phyloP scores from a whole-genome alignment of 352 stramenopile species.

The Phytophthora boehmeriae region DNA sequence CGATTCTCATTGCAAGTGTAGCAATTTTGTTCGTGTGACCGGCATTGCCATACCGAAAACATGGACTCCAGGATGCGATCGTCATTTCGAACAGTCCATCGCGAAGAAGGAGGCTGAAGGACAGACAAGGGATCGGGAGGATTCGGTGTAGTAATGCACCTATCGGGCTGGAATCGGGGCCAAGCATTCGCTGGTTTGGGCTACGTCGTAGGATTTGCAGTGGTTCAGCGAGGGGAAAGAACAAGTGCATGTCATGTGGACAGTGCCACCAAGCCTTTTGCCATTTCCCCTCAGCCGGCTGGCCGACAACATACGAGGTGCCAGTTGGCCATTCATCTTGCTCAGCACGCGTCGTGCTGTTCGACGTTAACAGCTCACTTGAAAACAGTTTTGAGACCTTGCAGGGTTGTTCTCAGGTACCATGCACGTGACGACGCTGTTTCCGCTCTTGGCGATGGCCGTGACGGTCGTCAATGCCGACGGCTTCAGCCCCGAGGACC shows the following conservation, averaged over 20 bases:
- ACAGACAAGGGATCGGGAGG: background rate
- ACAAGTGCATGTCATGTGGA: slow-evolving; percentile 1
- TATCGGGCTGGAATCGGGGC: background rate
- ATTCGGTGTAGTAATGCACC: background rate
- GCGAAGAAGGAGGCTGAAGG: background rate
- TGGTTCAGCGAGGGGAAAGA: background rate
- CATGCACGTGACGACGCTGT: slow-evolving; percentile 2
- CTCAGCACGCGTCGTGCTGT: background rate
- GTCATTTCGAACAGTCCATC: background rate
- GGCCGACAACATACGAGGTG: background rate
- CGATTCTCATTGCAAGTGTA: too few species aligned
- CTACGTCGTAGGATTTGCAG: slow-evolving; percentile 2
- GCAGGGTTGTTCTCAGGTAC: background rate
- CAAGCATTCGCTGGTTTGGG: background rate
- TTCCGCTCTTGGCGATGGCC: background rate
- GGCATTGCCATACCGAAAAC: background rate
- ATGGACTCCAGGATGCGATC: background rate
- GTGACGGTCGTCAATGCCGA: background rate
- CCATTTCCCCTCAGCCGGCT: background rate
- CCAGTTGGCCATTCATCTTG: slow-evolving; percentile 2
- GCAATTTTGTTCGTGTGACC: too few species aligned
- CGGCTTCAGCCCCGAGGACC: slow-evolving; percentile 24
- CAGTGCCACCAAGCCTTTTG: background rate
- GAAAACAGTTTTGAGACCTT: too few species aligned
- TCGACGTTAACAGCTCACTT: background rate